Evolutionary conservation across 2,329 filamentous ascomycete genomes (phyloP).

Genomic region (Fusarium heterosporum): DNA sequence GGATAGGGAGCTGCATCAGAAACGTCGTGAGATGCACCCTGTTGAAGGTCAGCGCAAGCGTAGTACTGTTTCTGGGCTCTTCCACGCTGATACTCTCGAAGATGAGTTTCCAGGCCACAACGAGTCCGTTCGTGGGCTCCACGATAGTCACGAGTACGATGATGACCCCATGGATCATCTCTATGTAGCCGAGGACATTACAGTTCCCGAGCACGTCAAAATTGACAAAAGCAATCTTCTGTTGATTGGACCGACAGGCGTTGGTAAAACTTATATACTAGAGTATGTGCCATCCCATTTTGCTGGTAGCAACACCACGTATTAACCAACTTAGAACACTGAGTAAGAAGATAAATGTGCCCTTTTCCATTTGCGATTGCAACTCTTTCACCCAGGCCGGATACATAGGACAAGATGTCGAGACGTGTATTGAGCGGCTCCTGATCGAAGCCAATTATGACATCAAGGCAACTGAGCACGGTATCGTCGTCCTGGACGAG

Average conservation of each 20-base stretch:
- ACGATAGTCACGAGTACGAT: slow-evolving; percentile 51
- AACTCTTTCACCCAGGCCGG: slow-evolving; percentile 96
- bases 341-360: slow-evolving; percentile 91
- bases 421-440: slow-evolving; percentile 90
- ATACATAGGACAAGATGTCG: slow-evolving; percentile 98
- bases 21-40: slow-evolving; percentile 72
- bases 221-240: slow-evolving; percentile 97
- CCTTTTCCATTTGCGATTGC: slow-evolving; percentile 95
- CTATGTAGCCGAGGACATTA: slow-evolving; percentile 62
- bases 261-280: slow-evolving; percentile 95
- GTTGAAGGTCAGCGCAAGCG: slow-evolving; percentile 74
- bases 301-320: neutral
- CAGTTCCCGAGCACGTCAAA: slow-evolving; percentile 66
- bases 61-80: slow-evolving; percentile 46
- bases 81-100: slow-evolving; percentile 55
- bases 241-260: slow-evolving; percentile 89
- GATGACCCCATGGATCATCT: slow-evolving; percentile 56
- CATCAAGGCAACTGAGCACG: slow-evolving; percentile 83
- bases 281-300: slow-evolving; percentile 60
- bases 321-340: slow-evolving; percentile 73
- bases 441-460: slow-evolving; percentile 93
- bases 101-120: slow-evolving; percentile 67
- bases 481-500: slow-evolving; percentile 96
- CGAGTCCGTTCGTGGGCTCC: slow-evolving; percentile 59
- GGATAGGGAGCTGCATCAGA: slow-evolving; percentile 70